Evolutionary conservation across 139 green algal genomes (phyloP), one percentile per base, ranked within the genome.

Genomic region (Deuterostichococcus epilithicus): DNA sequence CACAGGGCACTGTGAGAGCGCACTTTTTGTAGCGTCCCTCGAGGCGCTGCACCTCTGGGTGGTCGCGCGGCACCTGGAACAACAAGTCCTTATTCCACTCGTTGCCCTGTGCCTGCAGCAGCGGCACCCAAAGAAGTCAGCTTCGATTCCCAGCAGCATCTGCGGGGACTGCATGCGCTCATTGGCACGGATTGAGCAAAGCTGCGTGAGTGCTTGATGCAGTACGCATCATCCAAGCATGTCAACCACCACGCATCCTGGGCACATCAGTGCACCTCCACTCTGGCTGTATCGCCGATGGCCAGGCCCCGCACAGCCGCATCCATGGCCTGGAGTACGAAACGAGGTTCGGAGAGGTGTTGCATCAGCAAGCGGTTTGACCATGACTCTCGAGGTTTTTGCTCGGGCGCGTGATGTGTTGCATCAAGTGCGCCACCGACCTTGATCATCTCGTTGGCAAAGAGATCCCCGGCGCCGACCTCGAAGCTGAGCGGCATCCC

Each of bases 21-120:
- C 68, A 93, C 90, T 91, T 95, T 65, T 93, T 94, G 87, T 97
- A 97, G 22, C 92, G 78, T 33, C 88, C 88, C 58, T 94, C 84
- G 37, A 97, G 80, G 0, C 91, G 85, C 75, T 89, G 34, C 35
- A 97, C 75, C 83, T 97, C 93, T 3, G 82, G 81, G 82, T 97
- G 93, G 13, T 90, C 81, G 0, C 70, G 73, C 4, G 92, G 90
- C 63, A 97, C 93, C 28, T 70, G 67, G 74, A 97, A 97, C 72
- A 97, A 52, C 58, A 97, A 81, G 37, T 96, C 92, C 32, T 78
- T 45, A 68, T 90, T 82, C 90, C 92, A 97, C 39, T 93, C 88
- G 0, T 88, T 90, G 28, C 93, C 93, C 32, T 85, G 73, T 3
- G 87, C 88, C 85, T 92, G 86, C 66, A 68, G 18, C 71, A 60